Conservation (phyloP, 495 filamentous ascomycete genomes). For the Trichoderma virens region DNA sequence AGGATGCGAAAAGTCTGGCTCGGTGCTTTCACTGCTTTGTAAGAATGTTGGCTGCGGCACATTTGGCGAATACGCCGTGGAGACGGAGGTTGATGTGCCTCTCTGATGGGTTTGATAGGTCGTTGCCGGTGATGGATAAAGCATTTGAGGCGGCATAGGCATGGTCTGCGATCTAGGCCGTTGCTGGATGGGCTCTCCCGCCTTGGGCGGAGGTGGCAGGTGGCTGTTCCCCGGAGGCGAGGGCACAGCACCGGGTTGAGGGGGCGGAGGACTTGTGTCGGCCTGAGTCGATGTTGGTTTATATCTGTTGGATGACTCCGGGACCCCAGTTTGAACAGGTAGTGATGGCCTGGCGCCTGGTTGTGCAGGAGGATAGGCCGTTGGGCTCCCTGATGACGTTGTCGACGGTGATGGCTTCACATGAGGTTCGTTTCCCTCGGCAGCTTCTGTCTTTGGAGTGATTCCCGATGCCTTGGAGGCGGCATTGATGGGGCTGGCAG, state of each 20-base stretch:
- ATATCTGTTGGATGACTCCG: conserved; percentile 19
- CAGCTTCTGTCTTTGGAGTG: conserved; percentile 41
- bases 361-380: conserved; percentile 38
- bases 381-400: conserved; percentile 22
- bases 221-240: conserved; percentile 17
- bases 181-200: conserved; percentile 33
- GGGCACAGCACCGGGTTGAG: conserved; percentile 54
- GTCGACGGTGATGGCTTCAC: conserved; percentile 27
- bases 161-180: conserved; percentile 22
- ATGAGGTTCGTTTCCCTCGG: conserved; percentile 16
- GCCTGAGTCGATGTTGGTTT: conserved; percentile 24
- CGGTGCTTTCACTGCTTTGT: neutral
- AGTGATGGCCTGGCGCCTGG: conserved; percentile 32
- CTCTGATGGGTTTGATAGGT: conserved; percentile 26
- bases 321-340: conserved; percentile 26
- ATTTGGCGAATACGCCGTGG: conserved; percentile 17
- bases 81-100: conserved; percentile 28
- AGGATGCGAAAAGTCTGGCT: conserved; percentile 32
- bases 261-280: conserved; percentile 41
- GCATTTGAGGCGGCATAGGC: conserved; percentile 31
- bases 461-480: conserved; percentile 40
- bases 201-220: conserved; percentile 50
- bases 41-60: neutral
- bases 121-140: conserved; percentile 27
- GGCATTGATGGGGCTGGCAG: conserved; percentile 49